Conservation (phyloP, 2,329 filamentous ascomycete species). For the Cadophora malorum region DNA sequence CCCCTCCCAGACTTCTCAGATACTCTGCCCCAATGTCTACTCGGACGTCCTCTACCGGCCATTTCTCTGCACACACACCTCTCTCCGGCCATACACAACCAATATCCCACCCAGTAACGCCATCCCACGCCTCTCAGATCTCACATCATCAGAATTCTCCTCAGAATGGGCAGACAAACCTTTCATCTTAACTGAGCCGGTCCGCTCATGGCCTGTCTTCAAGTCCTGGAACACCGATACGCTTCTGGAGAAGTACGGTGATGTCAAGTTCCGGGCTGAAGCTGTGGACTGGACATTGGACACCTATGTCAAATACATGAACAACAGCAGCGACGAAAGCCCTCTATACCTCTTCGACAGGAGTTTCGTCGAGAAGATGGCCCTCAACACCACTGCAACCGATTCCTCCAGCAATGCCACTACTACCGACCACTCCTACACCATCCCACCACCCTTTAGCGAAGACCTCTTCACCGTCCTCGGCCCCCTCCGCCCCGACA, state of each 20-base stretch:
- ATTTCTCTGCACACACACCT: constrained; percentile 84
- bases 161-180: constrained; percentile 78
- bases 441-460: constrained; percentile 83
- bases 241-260: constrained; percentile 67
- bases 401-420: constrained; percentile 42
- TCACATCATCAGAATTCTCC: constrained; percentile 77
- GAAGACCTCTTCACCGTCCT: constrained; percentile 85
- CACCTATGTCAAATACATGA: constrained; percentile 86
- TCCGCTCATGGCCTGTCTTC: constrained; percentile 82
- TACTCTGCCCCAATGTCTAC: constrained; percentile 81
- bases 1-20: constrained; percentile 55
- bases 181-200: constrained; percentile 84
- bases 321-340: constrained; percentile 80
- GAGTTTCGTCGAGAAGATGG: constrained; percentile 86
- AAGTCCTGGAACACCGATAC: constrained; percentile 74
- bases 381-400: constrained; percentile 61
- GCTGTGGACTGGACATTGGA: constrained; percentile 89
- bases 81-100: constrained; percentile 68
- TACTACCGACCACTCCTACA: constrained; percentile 59
- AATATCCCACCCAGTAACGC: constrained; percentile 76
- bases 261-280: constrained; percentile 83
- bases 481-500: constrained; percentile 79
- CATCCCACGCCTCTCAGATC: constrained; percentile 71
- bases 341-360: constrained; percentile 93
- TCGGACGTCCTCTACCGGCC: constrained; percentile 91